These are phyloP conservation scores for Oxyria digyna DNA, from an alignment of 148 eudicot species.

Conservation along the genomic window DNA sequence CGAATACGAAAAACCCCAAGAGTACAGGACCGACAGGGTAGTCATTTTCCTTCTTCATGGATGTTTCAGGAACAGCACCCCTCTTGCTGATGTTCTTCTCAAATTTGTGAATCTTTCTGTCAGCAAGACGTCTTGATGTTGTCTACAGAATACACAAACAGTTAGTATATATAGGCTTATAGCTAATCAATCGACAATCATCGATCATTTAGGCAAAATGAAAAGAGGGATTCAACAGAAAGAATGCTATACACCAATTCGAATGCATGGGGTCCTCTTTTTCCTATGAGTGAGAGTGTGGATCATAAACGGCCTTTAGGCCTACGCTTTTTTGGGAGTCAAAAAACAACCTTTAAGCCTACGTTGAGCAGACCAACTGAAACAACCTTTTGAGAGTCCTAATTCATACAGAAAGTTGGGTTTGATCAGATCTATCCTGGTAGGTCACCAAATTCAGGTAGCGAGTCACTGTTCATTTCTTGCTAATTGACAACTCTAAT, in stretches of 20 bases:
- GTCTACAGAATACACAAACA: conserved; percentile 28
- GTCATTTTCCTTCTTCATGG: conserved; percentile 51
- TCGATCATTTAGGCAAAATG: not conserved
- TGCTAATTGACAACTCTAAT: not conserved
- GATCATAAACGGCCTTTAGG: too few species aligned
- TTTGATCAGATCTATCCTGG: not conserved
- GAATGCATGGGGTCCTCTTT: not conserved
- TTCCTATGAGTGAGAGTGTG: not conserved
- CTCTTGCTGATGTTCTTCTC: too few species aligned
- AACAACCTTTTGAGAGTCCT: not conserved
- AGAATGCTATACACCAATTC: not conserved
- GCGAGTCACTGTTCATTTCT: too few species aligned
- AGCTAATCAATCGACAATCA: not conserved
- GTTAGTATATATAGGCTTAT: not conserved
- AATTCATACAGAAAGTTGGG: not conserved
- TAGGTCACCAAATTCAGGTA: too few species aligned
- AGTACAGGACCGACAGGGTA: conserved; percentile 66
- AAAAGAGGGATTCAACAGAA: not conserved
- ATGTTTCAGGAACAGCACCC: conserved; percentile 60
- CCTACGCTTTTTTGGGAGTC: too few species aligned
- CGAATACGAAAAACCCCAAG: conserved; percentile 69
- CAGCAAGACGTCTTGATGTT: too few species aligned
- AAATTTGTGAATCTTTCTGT: too few species aligned
- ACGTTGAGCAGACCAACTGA: not conserved
- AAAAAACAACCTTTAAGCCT: not conserved